A percentile compares a stretch with the other conserved stretches of the same genome.
Evolutionary conservation across 2,329 filamentous ascomycete genomes (phyloP).

Genomic region (Hymenoscyphus fraxineus): DNA sequence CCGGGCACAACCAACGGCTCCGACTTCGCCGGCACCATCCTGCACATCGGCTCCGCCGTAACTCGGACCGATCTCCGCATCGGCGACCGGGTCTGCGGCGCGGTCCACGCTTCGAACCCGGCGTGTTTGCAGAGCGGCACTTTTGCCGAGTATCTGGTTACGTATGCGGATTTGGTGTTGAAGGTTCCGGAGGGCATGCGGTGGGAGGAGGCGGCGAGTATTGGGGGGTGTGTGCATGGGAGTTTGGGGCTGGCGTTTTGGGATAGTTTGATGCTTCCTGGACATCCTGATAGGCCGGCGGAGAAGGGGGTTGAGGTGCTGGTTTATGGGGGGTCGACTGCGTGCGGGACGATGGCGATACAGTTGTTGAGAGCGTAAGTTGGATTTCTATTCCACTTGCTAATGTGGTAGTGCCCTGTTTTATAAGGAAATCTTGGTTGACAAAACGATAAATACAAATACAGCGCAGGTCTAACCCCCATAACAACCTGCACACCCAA

Average conservation of each 20-base stretch:
- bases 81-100: conserved; percentile 24
- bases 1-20: conserved; percentile 11
- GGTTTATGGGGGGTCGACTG: conserved; percentile 43
- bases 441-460: not conserved
- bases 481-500: conserved; percentile 5
- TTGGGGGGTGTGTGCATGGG: conserved; percentile 14
- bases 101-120: conserved; percentile 8
- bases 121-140: conserved; percentile 33
- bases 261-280: conserved; percentile 21
- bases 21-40: conserved; percentile 8
- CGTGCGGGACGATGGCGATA: conserved; percentile 41
- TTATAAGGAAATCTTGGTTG: not conserved
- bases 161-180: conserved; percentile 40
- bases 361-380: conserved; percentile 41
- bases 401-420: not conserved
- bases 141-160: conserved; percentile 41
- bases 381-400: not conserved
- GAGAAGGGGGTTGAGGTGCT: conserved; percentile 33
- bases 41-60: conserved; percentile 15
- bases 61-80: conserved; percentile 22
- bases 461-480: not conserved
- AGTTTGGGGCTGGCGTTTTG: conserved; percentile 26
- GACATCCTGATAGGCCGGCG: conserved; percentile 37
- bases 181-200: conserved; percentile 33
- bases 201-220: conserved; percentile 33